Evolutionary conservation across 2,329 filamentous ascomycete species (phyloP).

Genomic region (Drechmeria coniospora): DNA sequence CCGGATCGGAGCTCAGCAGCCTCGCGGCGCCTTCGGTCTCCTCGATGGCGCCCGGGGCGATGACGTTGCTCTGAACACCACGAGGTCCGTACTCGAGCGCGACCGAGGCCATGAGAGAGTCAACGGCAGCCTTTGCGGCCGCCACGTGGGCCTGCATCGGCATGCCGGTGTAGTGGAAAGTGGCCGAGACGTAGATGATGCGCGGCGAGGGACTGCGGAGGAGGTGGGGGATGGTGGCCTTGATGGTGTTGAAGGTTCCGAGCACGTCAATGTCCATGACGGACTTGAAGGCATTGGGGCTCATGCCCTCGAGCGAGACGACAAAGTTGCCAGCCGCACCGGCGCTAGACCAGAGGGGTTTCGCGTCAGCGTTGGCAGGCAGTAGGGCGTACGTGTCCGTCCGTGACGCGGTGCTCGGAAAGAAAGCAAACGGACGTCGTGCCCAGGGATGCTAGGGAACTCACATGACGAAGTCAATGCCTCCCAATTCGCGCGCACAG

Average conservation of each 20-base stretch:
- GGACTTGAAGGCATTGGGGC: slow-evolving; percentile 78
- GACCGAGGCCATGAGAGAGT: slow-evolving; percentile 65
- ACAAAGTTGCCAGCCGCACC: slow-evolving; percentile 95
- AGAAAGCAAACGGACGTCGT: background rate
- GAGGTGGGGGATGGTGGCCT: slow-evolving; percentile 75
- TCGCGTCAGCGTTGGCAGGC: too few species aligned
- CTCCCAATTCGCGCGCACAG: slow-evolving; percentile 69
- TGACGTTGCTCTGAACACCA: slow-evolving; percentile 75
- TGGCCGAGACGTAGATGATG: slow-evolving; percentile 80
- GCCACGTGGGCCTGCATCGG: slow-evolving; percentile 80
- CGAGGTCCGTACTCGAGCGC: slow-evolving; percentile 81
- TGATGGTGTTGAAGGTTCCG: slow-evolving; percentile 87
- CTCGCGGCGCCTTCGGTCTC: slow-evolving; percentile 70
- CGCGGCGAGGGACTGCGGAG: slow-evolving; percentile 61
- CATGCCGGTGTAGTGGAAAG: slow-evolving; percentile 78
- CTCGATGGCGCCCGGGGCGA: slow-evolving; percentile 74
- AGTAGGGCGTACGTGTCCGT: too few species aligned
- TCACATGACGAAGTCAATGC: slow-evolving; percentile 86
- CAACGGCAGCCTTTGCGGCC: slow-evolving; percentile 81
- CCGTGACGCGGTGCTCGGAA: background rate
- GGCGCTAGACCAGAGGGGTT: too few species aligned
- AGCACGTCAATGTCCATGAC: slow-evolving; percentile 95
- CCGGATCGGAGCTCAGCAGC: slow-evolving; percentile 27
- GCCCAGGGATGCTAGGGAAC: slow-evolving; percentile 11
- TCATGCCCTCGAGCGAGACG: slow-evolving; percentile 66